These are phyloP conservation scores for Heliamphora exappendiculata DNA, from an alignment of 148 eudicot species.

Conservation along the genomic window DNA sequence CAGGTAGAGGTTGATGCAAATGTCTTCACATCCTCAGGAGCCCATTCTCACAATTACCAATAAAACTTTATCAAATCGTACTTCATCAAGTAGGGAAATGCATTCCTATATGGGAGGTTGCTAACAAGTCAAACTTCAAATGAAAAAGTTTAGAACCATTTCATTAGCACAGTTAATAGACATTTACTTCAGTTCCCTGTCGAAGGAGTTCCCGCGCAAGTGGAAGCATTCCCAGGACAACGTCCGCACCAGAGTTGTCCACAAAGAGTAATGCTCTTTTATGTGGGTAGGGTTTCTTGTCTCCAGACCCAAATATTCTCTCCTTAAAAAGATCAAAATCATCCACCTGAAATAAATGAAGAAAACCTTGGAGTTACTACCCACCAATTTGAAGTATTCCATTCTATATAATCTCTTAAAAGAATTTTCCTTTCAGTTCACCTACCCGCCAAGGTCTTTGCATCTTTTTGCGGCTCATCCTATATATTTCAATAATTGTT, in stretches of 20 bases:
- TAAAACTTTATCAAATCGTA: not conserved
- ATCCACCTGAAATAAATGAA: slow-evolving; percentile 59
- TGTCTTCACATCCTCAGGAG: not conserved
- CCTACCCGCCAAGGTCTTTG: slow-evolving; percentile 96
- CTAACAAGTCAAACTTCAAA: not conserved
- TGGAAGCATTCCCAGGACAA: slow-evolving; percentile 93
- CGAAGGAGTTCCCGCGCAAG: slow-evolving; percentile 93
- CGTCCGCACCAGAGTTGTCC: slow-evolving; percentile 91
- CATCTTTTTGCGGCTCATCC: slow-evolving; percentile 98
- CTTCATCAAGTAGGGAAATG: not conserved
- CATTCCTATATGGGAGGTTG: not conserved
- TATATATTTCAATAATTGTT: slow-evolving; percentile 90
- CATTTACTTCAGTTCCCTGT: slow-evolving; percentile 82
- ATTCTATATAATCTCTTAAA: not conserved
- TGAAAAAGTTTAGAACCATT: not conserved
- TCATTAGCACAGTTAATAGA: not conserved
- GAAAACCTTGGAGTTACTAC: slow-evolving; percentile 1
- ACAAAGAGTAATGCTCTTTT: slow-evolving; percentile 90
- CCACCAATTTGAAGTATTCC: not conserved
- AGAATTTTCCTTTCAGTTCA: not conserved
- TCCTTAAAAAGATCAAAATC: slow-evolving; percentile 82
- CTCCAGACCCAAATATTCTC: slow-evolving; percentile 66
- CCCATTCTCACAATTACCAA: not conserved
- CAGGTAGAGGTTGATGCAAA: not conserved
- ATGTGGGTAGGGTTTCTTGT: slow-evolving; percentile 48